phyloP scores from a whole-genome alignment of 306 rosid genomes.

The Casuarina equisetifolia region DNA sequence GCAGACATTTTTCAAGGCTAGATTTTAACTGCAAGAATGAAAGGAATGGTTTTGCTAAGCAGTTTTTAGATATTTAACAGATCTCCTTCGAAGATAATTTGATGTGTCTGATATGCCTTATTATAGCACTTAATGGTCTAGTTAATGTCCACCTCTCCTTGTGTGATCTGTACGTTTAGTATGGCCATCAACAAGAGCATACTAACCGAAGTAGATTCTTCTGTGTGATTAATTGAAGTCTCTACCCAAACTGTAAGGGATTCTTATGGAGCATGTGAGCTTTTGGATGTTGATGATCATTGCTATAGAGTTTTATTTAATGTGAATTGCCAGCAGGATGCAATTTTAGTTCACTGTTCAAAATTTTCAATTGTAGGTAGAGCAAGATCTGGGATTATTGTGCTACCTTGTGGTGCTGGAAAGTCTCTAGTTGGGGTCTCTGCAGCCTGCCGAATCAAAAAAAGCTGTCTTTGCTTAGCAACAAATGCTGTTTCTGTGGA shows the following conservation, averaged over 20 bases:
- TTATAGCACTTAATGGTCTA: too few relatives aligned
- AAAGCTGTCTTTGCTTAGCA: slow-evolving; percentile 97
- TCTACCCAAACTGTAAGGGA: neutral
- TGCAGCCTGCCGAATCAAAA: slow-evolving; percentile 88
- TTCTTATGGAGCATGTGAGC: neutral
- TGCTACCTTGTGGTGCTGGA: slow-evolving; percentile 97
- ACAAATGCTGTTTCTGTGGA: slow-evolving; percentile 98
- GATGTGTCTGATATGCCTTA: too few relatives aligned
- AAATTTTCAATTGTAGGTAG: slow-evolving; percentile 57
- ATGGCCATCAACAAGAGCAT: neutral
- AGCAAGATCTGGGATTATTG: slow-evolving; percentile 98
- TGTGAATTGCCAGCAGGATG: slow-evolving; percentile 10
- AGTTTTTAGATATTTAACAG: too few relatives aligned
- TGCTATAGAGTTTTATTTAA: slow-evolving; percentile 8
- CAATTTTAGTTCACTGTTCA: slow-evolving; percentile 20
- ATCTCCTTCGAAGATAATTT: too few relatives aligned
- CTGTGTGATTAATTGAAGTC: neutral
- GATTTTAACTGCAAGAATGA: neutral
- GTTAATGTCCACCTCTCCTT: neutral
- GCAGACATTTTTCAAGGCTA: neutral
- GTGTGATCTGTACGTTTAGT: neutral
- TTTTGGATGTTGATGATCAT: neutral
- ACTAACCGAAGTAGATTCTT: neutral
- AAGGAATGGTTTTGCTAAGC: neutral
- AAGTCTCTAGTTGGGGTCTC: slow-evolving; percentile 98